Evolutionary conservation across 1,139 yeast genomes (phyloP).

Genomic region (Lodderomyces parapsilosis): DNA sequence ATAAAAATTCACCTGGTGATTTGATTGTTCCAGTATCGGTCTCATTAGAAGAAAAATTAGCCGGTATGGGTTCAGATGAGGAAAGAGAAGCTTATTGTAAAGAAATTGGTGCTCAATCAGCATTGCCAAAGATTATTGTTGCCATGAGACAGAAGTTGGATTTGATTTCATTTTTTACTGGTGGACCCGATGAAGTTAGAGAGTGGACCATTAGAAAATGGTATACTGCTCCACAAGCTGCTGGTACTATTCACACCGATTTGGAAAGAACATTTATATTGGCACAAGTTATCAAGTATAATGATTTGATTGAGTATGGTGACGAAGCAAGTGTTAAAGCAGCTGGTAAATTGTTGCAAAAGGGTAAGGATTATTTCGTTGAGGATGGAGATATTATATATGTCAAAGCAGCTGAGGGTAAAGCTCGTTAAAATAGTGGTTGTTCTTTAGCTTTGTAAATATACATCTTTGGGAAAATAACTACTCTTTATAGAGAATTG

Average conservation of each 20-base stretch:
- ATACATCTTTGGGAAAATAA: too few relatives aligned
- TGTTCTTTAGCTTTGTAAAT: background rate
- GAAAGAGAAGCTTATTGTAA: conserved; percentile 92
- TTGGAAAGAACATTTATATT: conserved; percentile 51
- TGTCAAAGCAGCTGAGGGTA: conserved; percentile 97
- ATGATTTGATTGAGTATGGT: conserved; percentile 69
- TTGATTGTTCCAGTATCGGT: conserved; percentile 92
- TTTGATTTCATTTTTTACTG: conserved; percentile 79
- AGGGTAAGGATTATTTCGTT: conserved; percentile 97
- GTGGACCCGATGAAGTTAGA: conserved; percentile 84
- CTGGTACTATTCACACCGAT: conserved; percentile 78
- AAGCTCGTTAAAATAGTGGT: conserved; percentile 46
- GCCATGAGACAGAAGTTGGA: conserved; percentile 83
- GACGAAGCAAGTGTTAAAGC: conserved; percentile 87
- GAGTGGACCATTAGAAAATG: conserved; percentile 88
- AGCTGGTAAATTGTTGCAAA: conserved; percentile 86
- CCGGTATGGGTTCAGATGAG: conserved; percentile 84
- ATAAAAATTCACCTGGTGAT: conserved; percentile 91
- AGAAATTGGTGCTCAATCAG: conserved; percentile 79
- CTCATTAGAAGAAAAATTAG: conserved; percentile 87
- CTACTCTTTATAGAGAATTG: too few relatives aligned
- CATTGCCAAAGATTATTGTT: conserved; percentile 83
- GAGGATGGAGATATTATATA: conserved; percentile 80
- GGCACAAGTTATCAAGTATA: conserved; percentile 48
- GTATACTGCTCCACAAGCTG: conserved; percentile 86